Conservation (phyloP, 257 asterid genomes). For the Lycium barbarum region DNA sequence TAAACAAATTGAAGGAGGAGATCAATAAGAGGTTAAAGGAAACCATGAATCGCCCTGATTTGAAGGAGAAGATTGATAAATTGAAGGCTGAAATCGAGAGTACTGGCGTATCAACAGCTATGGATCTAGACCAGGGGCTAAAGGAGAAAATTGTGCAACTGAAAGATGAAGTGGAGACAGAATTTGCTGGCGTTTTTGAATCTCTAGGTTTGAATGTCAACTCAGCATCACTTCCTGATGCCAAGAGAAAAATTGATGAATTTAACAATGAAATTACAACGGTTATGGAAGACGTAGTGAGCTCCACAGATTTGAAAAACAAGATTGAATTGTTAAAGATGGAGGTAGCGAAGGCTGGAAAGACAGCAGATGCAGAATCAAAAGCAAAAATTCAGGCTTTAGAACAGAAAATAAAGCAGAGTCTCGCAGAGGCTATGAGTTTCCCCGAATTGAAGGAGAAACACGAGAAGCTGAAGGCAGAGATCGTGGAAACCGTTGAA, state of each 20-base stretch:
- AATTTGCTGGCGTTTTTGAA: conserved; percentile 50
- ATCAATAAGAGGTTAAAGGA: conserved; percentile 61
- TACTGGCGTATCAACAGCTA: conserved; percentile 49
- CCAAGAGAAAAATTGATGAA: conserved; percentile 46
- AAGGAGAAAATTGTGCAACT: conserved; percentile 63
- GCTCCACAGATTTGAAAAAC: conserved; percentile 66
- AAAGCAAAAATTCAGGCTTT: conserved; percentile 61
- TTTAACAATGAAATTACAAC: conserved; percentile 54
- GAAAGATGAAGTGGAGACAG: conserved; percentile 58
- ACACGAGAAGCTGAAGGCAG: conserved; percentile 60
- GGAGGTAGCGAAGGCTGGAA: conserved; percentile 61
- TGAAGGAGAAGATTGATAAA: conserved; percentile 60
- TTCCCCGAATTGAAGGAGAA: conserved; percentile 57
- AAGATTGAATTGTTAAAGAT: conserved; percentile 67
- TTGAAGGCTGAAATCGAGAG: conserved; percentile 62
- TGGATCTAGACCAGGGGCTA: conserved; percentile 53
- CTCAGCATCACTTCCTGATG: conserved; percentile 43
- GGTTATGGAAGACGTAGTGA: conserved; percentile 55
- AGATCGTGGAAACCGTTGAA: conserved; percentile 47
- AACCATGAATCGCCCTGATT: conserved; percentile 54
- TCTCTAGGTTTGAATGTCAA: conserved; percentile 57
- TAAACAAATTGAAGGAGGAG: conserved; percentile 53
- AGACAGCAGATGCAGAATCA: conserved; percentile 53
- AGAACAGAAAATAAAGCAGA: conserved; percentile 64
- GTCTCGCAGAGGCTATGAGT: conserved; percentile 55